phyloP scores from a whole-genome alignment of 768 basidiomycete species.

The Lactarius indigo region DNA sequence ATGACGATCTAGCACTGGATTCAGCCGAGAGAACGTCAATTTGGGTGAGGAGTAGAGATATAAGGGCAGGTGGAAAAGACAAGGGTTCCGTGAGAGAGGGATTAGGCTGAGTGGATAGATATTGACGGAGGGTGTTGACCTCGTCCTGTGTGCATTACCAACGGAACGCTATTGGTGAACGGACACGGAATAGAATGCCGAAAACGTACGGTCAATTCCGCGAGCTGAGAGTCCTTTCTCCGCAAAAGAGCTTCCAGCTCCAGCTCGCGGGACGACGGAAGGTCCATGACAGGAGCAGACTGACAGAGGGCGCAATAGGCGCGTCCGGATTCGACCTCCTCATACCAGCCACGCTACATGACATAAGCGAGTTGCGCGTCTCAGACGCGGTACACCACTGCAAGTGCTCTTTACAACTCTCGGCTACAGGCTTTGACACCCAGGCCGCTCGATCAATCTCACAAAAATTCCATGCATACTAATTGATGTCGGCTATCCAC shows the following conservation, averaged over 20 bases:
- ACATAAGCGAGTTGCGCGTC: conserved; percentile 11
- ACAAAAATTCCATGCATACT: not conserved
- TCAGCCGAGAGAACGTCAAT: conserved; percentile 43
- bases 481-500: not conserved
- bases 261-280: conserved; percentile 72
- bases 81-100: conserved; percentile 59
- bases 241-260: conserved; percentile 79
- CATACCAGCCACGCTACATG: conserved; percentile 14
- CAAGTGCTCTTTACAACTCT: too few species aligned
- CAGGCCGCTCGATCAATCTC: not conserved
- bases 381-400: too few species aligned
- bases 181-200: not conserved
- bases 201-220: conserved; percentile 64
- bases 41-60: conserved; percentile 67
- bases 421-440: too few species aligned
- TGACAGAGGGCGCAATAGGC: conserved; percentile 21
- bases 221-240: conserved; percentile 67
- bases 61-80: conserved; percentile 65
- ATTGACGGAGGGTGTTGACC: conserved; percentile 62
- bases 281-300: conserved; percentile 45
- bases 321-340: conserved; percentile 11
- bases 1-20: conserved; percentile 30
- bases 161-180: conserved; percentile 7
- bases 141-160: conserved; percentile 61
- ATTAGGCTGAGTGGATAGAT: conserved; percentile 56